Evolutionary conservation across 2,329 filamentous ascomycete species (phyloP).

Genomic region (Fusarium sp.): DNA sequence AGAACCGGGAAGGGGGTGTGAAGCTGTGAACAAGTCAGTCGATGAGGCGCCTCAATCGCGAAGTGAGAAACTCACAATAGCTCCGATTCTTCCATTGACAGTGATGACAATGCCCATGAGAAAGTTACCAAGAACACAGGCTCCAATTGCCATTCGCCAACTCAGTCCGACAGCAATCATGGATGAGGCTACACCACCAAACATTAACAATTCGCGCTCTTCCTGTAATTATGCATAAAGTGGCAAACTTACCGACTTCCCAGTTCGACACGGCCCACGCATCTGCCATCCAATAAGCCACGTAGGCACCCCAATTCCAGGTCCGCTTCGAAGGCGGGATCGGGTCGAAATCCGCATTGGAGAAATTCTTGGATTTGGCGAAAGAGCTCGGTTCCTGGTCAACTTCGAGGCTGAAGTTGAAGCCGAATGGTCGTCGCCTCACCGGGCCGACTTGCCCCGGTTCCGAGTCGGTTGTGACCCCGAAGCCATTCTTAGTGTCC

Average conservation of each 20-base stretch:
- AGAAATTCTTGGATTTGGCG: not conserved
- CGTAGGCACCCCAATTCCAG: constrained; percentile 8
- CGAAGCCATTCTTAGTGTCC: not conserved
- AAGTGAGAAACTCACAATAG: not conserved
- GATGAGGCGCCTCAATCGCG: not conserved
- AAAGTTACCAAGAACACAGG: constrained; percentile 8
- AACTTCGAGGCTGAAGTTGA: constrained; percentile 8
- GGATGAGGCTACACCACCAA: not conserved
- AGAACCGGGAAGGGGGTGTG: constrained; percentile 6
- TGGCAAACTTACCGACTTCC: constrained; percentile 7
- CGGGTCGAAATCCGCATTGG: constrained; percentile 5
- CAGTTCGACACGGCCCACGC: constrained; percentile 11
- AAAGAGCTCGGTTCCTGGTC: constrained; percentile 2
- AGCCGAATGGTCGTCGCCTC: not conserved
- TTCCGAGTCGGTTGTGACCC: not conserved
- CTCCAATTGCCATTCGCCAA: constrained; percentile 12
- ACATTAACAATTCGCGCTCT: not conserved
- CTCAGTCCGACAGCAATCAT: constrained; percentile 10
- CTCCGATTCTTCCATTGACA: constrained; percentile 6
- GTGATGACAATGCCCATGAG: constrained; percentile 8
- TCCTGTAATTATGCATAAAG: too few species aligned
- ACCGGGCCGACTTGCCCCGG: not conserved
- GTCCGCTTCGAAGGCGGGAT: constrained; percentile 6
- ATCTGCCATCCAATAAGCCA: constrained; percentile 11
- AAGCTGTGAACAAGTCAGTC: not conserved